A percentile compares a stretch with the other conserved stretches of the same genome.
These are phyloP conservation scores for Tillandsia leiboldiana DNA, from an alignment of 176 grass and related monocot species.

Conservation along the genomic window DNA sequence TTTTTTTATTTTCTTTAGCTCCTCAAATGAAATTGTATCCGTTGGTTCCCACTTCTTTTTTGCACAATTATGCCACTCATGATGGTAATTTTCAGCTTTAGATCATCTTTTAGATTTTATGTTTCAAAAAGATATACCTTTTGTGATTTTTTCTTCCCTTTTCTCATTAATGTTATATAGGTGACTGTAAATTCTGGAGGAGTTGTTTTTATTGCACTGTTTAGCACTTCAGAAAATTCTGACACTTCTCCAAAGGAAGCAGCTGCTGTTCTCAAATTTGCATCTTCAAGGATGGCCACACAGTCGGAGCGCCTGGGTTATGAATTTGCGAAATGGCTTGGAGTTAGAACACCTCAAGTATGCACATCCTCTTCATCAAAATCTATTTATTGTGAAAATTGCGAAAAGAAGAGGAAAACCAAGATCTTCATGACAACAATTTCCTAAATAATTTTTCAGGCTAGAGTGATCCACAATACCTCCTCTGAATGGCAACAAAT, in stretches of 20 bases:
- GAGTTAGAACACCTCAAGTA: slow-evolving; percentile 87
- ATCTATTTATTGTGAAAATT: slow-evolving; percentile 11
- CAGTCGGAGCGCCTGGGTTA: slow-evolving; percentile 91
- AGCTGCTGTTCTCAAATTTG: slow-evolving; percentile 90
- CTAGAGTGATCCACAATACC: slow-evolving; percentile 74
- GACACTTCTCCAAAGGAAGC: slow-evolving; percentile 39
- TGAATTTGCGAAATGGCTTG: slow-evolving; percentile 88
- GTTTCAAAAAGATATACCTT: slow-evolving; percentile 7
- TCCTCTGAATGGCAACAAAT: slow-evolving; percentile 79
- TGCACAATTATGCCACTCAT: not conserved
- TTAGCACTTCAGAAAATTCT: slow-evolving; percentile 29
- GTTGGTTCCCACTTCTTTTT: not conserved
- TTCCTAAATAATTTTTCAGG: slow-evolving; percentile 23
- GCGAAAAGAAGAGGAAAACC: slow-evolving; percentile 5
- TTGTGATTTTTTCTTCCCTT: not conserved
- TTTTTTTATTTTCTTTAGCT: too few species aligned
- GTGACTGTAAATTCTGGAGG: slow-evolving; percentile 97
- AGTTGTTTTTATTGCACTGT: slow-evolving; percentile 81
- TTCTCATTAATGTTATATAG: slow-evolving; percentile 17
- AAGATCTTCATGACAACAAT: slow-evolving; percentile 3
- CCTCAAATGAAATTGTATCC: too few species aligned
- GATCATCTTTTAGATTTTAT: not conserved
- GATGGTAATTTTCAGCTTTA: not conserved
- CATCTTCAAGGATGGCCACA: slow-evolving; percentile 92
- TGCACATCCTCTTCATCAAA: slow-evolving; percentile 15